Evolutionary conservation across 1,284 basidiomycete species (phyloP), one percentile per base, ranked within the genome.

Genomic region (Athelia sp.): DNA sequence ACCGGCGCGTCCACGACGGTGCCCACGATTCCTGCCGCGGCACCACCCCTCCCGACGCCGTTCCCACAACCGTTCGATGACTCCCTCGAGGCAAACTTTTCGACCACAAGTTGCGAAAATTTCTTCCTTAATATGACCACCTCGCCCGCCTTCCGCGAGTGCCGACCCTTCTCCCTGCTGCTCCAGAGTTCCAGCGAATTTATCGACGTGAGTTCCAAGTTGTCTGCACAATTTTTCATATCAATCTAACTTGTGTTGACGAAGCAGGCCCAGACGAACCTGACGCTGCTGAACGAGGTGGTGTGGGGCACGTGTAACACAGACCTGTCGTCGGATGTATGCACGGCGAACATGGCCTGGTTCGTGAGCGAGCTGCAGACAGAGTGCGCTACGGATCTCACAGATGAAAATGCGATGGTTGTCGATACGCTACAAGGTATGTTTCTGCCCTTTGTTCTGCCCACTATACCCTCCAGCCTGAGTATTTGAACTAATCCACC

Each of bases 251-350:
- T 34, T n/a, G 32, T n/a, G 11, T 34, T n/a, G 11, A 34, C 26
- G 26, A 57, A 65, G 61, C 65, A 89, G 84, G 75, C 79, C 15
- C 81, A 89, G 58, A 62, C 64, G 1, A 82, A 91, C 63, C 65
- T 83, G 44, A 76, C 80, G 1, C 63, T 72, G 32, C 70, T 90
- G 55, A 92, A 90, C 59, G 62, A 71, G 2, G 70, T 91, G 31
- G 58, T 93, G 8, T 89, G 83, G 82, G 87, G 85, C 3, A 89
- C 84, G 0, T 90, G 87, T 63, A 87, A 87, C 59, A 86, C 85
- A 8, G 67, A 60, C n/a, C 60, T 66, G 1, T 62, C 64, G 3
- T 60, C 65, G 23, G 69, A 67, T 24, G 72, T 81, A 53, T 90
- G 88, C 58, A 59, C 65, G 14, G 51, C 65, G 19, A 87, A 82